Evolutionary conservation across 1,284 basidiomycete species (phyloP).

Genomic region (Fomitopsis pinicola): DNA sequence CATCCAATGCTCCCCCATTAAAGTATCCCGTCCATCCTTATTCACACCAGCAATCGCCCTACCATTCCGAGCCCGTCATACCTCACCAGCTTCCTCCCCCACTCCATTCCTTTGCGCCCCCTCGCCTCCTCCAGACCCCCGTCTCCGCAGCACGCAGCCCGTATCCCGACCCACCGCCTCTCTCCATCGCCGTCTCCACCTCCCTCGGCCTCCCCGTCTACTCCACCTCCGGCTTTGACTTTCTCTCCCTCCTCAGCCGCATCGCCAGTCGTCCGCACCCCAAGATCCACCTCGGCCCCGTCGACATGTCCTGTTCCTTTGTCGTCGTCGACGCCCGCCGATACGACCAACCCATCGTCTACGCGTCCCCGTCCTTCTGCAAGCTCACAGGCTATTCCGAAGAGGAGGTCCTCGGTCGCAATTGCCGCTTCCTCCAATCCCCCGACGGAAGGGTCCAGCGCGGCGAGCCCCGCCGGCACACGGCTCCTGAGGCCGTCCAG

Average conservation of each 20-base stretch:
- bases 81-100: not conserved
- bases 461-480: constrained; percentile 66
- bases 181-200: constrained; percentile 20
- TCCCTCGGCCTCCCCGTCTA: constrained; percentile 48
- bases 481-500: constrained; percentile 65
- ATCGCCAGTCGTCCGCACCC: constrained; percentile 76
- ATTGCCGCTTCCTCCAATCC: constrained; percentile 84
- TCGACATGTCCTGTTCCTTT: constrained; percentile 90
- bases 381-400: constrained; percentile 81
- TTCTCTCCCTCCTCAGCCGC: constrained; percentile 77
- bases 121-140: not conserved
- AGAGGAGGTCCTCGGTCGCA: constrained; percentile 79
- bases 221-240: constrained; percentile 87
- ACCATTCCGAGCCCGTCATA: not conserved
- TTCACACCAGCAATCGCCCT: not conserved
- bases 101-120: not conserved
- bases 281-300: constrained; percentile 79
- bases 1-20: constrained; percentile 1
- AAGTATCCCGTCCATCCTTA: constrained; percentile 2
- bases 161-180: not conserved
- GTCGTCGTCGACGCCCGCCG: constrained; percentile 81
- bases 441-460: constrained; percentile 65
- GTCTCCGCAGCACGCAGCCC: constrained; percentile 1
- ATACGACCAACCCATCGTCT: constrained; percentile 83
- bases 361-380: constrained; percentile 79